These are phyloP conservation scores for Larix kaempferi DNA, from an alignment of 75 land plant species.

Conservation along the genomic window DNA sequence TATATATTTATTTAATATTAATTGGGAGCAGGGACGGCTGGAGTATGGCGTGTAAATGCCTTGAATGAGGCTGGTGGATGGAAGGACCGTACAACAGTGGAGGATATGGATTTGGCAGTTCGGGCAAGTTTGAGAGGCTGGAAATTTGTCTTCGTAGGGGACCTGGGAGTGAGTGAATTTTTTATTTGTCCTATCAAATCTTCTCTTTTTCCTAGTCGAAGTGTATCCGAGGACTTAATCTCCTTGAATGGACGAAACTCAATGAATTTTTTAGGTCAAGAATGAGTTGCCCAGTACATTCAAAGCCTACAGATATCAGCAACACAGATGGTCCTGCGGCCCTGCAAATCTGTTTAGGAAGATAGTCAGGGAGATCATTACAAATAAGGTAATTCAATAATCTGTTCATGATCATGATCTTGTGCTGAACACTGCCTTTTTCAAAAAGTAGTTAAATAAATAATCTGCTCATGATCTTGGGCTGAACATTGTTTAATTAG, in stretches of 20 bases:
- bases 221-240: not conserved
- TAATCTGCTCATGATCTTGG: not conserved
- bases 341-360: slow-evolving; percentile 88
- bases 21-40: slow-evolving; percentile 60
- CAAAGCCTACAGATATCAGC: slow-evolving; percentile 84
- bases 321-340: slow-evolving; percentile 92
- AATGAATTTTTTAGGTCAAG: slow-evolving; percentile 44
- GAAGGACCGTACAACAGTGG: slow-evolving; percentile 84
- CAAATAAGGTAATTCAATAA: slow-evolving; percentile 45
- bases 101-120: slow-evolving; percentile 88
- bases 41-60: slow-evolving; percentile 69
- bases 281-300: slow-evolving; percentile 88
- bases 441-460: not conserved
- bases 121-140: slow-evolving; percentile 79
- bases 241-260: not conserved
- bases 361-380: slow-evolving; percentile 51
- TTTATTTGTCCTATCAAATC: not conserved
- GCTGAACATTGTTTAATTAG: not conserved
- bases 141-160: slow-evolving; percentile 53
- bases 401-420: too few species aligned
- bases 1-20: not conserved
- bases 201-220: not conserved
- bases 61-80: slow-evolving; percentile 83
- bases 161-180: slow-evolving; percentile 26
- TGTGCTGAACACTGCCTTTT: not conserved